Evolutionary conservation across 148 eudicot species (phyloP).

Genomic region (Camellia granthamiana): DNA sequence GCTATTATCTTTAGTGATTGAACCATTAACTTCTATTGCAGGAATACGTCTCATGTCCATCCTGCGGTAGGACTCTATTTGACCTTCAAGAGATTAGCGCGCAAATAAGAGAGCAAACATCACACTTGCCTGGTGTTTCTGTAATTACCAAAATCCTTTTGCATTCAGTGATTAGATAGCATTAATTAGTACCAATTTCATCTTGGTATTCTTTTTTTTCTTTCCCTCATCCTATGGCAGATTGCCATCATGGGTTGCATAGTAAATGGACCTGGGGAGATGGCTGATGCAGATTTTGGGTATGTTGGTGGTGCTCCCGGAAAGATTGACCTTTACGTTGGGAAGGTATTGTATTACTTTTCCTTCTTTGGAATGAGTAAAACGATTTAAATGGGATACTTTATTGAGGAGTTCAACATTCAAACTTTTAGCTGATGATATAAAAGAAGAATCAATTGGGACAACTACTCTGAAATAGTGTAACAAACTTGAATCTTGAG

Average conservation of each 20-base stretch:
- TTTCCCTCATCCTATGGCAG: constrained; percentile 34
- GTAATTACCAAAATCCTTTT: constrained; percentile 44
- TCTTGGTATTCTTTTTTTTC: background rate
- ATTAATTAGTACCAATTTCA: background rate
- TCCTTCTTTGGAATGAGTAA: background rate
- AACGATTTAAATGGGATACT: background rate
- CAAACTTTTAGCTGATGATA: too few relatives aligned
- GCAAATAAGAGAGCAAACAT: constrained; percentile 86
- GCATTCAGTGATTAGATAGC: constrained; percentile 2
- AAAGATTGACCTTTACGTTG: constrained; percentile 94
- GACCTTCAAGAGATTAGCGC: constrained; percentile 99
- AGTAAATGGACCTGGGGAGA: constrained; percentile 99
- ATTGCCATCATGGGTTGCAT: constrained; percentile 99
- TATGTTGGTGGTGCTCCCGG: constrained; percentile 99
- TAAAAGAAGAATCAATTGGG: too few relatives aligned
- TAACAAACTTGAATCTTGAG: too few relatives aligned
- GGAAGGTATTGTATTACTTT: constrained; percentile 53
- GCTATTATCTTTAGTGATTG: background rate
- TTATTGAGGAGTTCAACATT: background rate
- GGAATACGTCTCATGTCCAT: constrained; percentile 99
- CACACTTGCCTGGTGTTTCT: constrained; percentile 98
- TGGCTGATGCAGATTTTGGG: constrained; percentile 99
- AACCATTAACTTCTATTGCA: constrained; percentile 23
- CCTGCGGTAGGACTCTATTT: constrained; percentile 94
- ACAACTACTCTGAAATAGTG: too few relatives aligned